phyloP scores from a whole-genome alignment of 2,329 filamentous ascomycete species.

The Celoporthe dispersa region DNA sequence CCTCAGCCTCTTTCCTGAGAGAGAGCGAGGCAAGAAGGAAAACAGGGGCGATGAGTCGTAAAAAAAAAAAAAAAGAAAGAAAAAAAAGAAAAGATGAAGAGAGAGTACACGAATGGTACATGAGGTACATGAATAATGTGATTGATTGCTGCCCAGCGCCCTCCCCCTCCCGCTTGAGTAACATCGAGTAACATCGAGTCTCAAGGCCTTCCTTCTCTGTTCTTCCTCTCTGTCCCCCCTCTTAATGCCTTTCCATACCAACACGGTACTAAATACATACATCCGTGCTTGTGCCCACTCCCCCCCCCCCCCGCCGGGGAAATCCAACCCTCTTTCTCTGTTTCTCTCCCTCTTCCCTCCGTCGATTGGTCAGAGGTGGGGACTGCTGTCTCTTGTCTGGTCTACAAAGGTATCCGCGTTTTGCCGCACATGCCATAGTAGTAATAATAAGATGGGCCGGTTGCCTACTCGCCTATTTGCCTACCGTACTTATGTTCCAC shows the following conservation, averaged over 20 bases:
- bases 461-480: background rate
- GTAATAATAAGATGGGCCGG: background rate
- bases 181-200: constrained; percentile 6
- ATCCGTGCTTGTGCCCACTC: background rate
- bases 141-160: background rate
- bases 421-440: constrained; percentile 5
- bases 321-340: background rate
- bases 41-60: background rate
- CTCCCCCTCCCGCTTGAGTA: background rate
- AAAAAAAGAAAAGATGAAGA: background rate
- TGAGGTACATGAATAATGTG: background rate
- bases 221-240: background rate
- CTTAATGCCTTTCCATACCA: background rate
- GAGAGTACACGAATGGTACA: background rate
- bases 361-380: constrained; percentile 3
- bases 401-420: background rate
- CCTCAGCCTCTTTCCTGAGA: background rate
- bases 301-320: background rate
- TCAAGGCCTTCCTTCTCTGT: background rate
- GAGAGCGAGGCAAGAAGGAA: background rate
- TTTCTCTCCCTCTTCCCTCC: background rate
- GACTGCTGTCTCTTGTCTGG: background rate
- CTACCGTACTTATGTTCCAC: background rate
- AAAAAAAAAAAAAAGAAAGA: background rate
- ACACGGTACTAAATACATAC: constrained; percentile 14